Conservation (phyloP, 164 flowering plant genomes). For the Malania oleifera region DNA sequence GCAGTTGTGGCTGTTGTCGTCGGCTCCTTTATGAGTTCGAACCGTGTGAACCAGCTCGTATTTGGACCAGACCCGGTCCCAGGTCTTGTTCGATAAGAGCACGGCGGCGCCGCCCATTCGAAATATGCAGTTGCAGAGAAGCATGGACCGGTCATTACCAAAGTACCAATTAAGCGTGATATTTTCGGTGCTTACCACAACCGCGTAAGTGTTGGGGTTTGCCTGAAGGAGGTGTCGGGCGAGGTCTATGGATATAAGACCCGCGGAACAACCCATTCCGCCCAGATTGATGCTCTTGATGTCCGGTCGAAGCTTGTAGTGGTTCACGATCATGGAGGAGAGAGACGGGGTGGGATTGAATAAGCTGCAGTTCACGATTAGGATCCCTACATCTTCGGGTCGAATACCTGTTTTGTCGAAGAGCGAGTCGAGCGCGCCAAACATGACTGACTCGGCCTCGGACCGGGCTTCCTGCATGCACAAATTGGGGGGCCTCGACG, state of each 20-base stretch:
- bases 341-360: conserved; percentile 37
- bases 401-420: conserved; percentile 22
- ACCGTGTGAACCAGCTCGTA: conserved; percentile 31
- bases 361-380: conserved; percentile 36
- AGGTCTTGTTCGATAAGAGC: conserved; percentile 26
- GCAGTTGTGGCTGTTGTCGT: conserved; percentile 32
- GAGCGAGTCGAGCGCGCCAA: conserved; percentile 25
- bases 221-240: conserved; percentile 30
- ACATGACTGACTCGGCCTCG: conserved; percentile 38
- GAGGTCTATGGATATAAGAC: conserved; percentile 31
- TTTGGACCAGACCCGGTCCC: conserved; percentile 27
- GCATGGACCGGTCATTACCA: conserved; percentile 33
- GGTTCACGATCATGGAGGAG: conserved; percentile 32
- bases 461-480: conserved; percentile 31
- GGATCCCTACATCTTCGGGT: conserved; percentile 29
- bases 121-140: conserved; percentile 36
- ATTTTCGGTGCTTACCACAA: conserved; percentile 35
- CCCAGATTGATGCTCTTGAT: conserved; percentile 12
- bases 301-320: neutral
- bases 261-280: conserved; percentile 43
- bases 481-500: conserved; percentile 23
- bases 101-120: conserved; percentile 36
- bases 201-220: conserved; percentile 32
- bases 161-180: conserved; percentile 37
- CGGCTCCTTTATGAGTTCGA: conserved; percentile 36